phyloP scores from a whole-genome alignment of 1,139 yeast species.

The Saccharomyces pastorianus region DNA sequence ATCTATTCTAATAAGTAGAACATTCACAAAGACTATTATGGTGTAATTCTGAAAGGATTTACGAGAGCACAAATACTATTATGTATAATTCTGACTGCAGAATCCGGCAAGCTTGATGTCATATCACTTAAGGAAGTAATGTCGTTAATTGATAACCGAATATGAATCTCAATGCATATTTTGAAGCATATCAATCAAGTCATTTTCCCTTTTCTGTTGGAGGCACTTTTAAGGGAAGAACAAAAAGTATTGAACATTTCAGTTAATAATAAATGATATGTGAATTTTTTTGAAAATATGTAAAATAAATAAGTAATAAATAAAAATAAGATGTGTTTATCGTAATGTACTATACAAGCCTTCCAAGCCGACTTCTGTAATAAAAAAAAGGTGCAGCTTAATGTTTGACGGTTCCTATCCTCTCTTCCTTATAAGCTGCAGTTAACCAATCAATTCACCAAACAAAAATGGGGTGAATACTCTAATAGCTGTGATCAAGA shows the following conservation, averaged over 20 bases:
- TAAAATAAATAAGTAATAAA: background rate
- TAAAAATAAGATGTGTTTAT: background rate
- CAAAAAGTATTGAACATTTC: background rate
- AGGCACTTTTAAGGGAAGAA: background rate
- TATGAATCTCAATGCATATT: background rate
- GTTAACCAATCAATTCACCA: conserved; percentile 34
- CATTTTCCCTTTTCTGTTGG: background rate
- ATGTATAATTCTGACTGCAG: background rate
- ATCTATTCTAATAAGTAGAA: background rate
- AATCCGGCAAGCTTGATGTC: background rate
- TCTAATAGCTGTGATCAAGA: conserved; percentile 62
- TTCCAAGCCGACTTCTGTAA: background rate
- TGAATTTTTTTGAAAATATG: background rate
- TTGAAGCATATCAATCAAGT: background rate
- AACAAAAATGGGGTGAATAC: conserved; percentile 72
- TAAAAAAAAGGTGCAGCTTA: background rate
- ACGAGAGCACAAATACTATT: background rate
- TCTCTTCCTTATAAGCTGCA: background rate
- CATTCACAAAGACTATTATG: background rate
- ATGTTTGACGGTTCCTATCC: background rate
- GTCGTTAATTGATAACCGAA: background rate
- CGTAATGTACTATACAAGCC: conserved; percentile 1
- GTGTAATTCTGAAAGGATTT: background rate
- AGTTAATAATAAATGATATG: background rate
- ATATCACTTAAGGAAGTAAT: background rate